These are phyloP conservation scores for Gossypium anomalum DNA, from an alignment of 345 rosid genomes.

Conservation along the genomic window DNA sequence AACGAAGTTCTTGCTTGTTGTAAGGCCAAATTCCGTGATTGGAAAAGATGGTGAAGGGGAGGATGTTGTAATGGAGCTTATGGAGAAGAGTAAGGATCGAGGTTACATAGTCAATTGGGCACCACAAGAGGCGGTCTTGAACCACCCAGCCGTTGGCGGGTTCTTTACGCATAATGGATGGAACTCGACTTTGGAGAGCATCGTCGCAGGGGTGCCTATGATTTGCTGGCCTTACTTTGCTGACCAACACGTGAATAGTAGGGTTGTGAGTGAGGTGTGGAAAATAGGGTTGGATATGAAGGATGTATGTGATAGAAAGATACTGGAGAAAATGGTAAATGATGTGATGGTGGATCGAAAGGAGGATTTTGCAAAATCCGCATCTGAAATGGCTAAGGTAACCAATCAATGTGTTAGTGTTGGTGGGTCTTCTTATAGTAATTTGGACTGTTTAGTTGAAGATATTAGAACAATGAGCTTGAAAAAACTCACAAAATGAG, in stretches of 20 bases:
- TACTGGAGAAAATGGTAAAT: conserved; percentile 45
- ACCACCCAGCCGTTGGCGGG: conserved; percentile 51
- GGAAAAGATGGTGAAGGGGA: background rate
- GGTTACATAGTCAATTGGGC: conserved; percentile 43
- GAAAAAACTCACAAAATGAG: no score
- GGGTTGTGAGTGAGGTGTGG: conserved; percentile 58
- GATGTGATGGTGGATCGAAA: conserved; percentile 56
- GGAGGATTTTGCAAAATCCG: conserved; percentile 32
- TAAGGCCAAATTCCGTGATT: background rate
- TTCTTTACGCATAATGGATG: conserved; percentile 71
- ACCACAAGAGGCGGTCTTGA: conserved; percentile 37
- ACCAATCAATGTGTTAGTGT: conserved; percentile 19
- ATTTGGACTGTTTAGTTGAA: conserved; percentile 31
- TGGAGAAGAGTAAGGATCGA: conserved; percentile 15
- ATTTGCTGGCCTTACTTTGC: conserved; percentile 55
- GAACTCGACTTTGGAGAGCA: conserved; percentile 76
- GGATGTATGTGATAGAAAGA: conserved; percentile 41
- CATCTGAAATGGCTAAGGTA: conserved; percentile 22
- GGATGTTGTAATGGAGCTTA: background rate
- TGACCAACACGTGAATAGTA: conserved; percentile 59
- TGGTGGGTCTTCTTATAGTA: conserved; percentile 38
- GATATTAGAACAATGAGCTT: conserved; percentile 7
- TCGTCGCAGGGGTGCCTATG: conserved; percentile 38
- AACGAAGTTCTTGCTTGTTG: conserved; percentile 21
- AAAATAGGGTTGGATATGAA: conserved; percentile 64